Base-by-base conservation (phyloP, 805 yeast genomes). In the Schizosaccharomyces japonicus region DNA sequence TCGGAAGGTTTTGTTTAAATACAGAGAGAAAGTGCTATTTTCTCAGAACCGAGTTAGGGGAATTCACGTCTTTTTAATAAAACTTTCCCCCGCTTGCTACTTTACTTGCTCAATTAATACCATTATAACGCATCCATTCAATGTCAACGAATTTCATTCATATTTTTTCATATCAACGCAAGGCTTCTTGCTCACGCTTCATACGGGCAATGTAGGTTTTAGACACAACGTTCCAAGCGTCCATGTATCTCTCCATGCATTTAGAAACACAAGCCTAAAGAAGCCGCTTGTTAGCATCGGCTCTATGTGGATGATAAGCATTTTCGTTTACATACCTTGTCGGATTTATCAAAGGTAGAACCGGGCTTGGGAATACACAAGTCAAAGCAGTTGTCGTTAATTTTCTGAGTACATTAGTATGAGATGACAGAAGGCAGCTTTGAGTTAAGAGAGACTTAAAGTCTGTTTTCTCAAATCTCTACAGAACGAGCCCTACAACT, bases 361-460 rank as follows among this genome's bases (percentile, higher is more conserved):
- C 69, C 68, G 28, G 85, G 85, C 39, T 67, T 66, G 15, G 57
- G 57, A 45, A 78, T 65, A 59, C 90, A 80, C 58, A 73, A 71
- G 44, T 75, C 77, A 59, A 80, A 80, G 58, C 90, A 80, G 63
- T 78, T 78, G 55, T 78, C 83, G 5, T 84, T 75, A 56, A 78
- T 69, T 52, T 78, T 75, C 50, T 48, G 27, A 3, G 7, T 13
- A n/a, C 19, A 19, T 21, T n/a, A 31, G 27, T 45, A 23, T 21
- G 31, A 7, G 5, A n/a, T 26, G 27, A n/a, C 40, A 15, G 19
- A n/a, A n/a, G n/a, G n/a, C n/a, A n/a, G n/a, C n/a, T n/a, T n/a
- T n/a, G n/a, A n/a, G n/a, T n/a, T n/a, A n/a, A n/a, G n/a, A n/a
- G n/a, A n/a, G n/a, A n/a, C n/a, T n/a, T n/a, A n/a, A n/a, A n/a